Conservation (phyloP, 75 land plant genomes). For the Pinus albicaulis region DNA sequence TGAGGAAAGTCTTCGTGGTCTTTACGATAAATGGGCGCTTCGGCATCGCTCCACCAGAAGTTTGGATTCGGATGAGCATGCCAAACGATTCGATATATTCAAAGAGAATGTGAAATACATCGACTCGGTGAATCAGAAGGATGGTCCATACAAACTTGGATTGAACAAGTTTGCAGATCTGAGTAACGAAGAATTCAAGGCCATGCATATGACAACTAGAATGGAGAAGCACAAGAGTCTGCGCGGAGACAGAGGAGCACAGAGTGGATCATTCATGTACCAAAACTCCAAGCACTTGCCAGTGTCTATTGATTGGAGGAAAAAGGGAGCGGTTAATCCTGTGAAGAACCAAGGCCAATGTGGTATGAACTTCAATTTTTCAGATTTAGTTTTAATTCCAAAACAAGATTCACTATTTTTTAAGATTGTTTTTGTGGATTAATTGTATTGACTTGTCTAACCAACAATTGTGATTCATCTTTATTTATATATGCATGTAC, state of each 20-base stretch:
- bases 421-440: no score
- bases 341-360: conserved; percentile 45
- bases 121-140: conserved; percentile 18
- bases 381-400: no score
- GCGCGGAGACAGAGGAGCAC: no score
- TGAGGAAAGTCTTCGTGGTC: conserved; percentile 44
- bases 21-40: conserved; percentile 60
- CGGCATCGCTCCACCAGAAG: conserved; percentile 13
- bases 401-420: no score
- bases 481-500: no score
- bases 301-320: conserved; percentile 32
- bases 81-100: conserved; percentile 33
- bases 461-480: no score
- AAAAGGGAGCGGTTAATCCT: conserved; percentile 25
- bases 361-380: conserved; percentile 6
- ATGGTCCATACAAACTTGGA: conserved; percentile 24
- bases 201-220: neutral
- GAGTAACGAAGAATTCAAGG: conserved; percentile 31
- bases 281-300: conserved; percentile 8
- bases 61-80: conserved; percentile 16
- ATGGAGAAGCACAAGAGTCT: neutral
- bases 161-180: conserved; percentile 35
- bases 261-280: conserved; percentile 12
- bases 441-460: no score
- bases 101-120: conserved; percentile 37